Base-by-base conservation (phyloP, 306 rosid species). In the Prunus mira region DNA sequence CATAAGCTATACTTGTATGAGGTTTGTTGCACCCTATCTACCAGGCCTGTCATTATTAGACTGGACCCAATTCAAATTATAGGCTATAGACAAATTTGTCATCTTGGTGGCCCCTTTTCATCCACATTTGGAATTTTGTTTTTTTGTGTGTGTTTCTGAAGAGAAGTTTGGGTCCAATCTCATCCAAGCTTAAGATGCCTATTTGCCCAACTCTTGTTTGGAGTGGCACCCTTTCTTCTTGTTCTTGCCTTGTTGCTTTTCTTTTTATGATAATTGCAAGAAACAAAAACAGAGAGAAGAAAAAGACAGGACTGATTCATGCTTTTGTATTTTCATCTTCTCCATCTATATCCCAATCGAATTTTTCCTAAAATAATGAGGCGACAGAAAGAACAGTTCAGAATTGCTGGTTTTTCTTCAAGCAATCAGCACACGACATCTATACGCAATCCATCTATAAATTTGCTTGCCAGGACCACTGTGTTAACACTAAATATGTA, bases 91-190 rank as follows among this genome's bases (percentile, higher is more conserved):
- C 65, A 75, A 61, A 80, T 62, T 69, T 19, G 25, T 34, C 75
- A 76, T 58, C 18, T 67, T 74, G 34, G 55, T 81, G 62, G 72
- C 69, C 79, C 58, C 62, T 50, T 77, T 69, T 13, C 72, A 73
- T 85, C 71, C 82, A 50, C 77, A 80, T 13, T 71, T 50, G 72
- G 73, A 75, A 30, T 41, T 65, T 74, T 2, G 22, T 9, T 18
- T 56, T n/a, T 63, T 2, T 68, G 71, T 67, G 43, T 71, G 83
- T 80, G 76, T 70, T 49, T 57, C 84, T 62, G 57, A 78, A 8
- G 25, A 19, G 12, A 41, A 56, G 57, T 67, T 54, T 74, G 20
- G 62, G 79, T 86, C 80, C 79, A 83, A 49, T 58, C 66, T 82
- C 65, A 81, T 70, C 73, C 25, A 27, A 34, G 49, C 77, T 76